These are phyloP conservation scores for Boeremia exigua DNA, from an alignment of 2,329 filamentous ascomycete genomes.

Conservation along the genomic window DNA sequence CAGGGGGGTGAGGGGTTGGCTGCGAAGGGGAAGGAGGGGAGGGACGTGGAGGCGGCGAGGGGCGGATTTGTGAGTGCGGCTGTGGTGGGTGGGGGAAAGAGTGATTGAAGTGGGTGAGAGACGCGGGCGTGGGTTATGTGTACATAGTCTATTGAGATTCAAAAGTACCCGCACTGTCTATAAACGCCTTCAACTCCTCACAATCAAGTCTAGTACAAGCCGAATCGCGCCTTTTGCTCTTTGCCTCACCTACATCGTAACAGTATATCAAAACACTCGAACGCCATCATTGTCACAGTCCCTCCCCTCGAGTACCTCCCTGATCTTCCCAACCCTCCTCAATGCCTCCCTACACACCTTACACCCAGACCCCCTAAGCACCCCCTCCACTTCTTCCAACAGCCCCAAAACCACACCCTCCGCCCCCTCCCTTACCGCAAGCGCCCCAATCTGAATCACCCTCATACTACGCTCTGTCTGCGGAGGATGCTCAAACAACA, in stretches of 20 bases:
- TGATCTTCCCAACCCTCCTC: constrained; percentile 28
- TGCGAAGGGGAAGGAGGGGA: constrained; percentile 24
- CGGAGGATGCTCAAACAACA: background rate
- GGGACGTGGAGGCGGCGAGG: constrained; percentile 32
- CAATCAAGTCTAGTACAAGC: too few species aligned
- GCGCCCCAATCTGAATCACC: constrained; percentile 42
- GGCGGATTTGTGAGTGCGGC: constrained; percentile 34
- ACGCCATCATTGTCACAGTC: background rate
- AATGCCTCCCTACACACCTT: constrained; percentile 21
- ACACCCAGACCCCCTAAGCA: constrained; percentile 18
- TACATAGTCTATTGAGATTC: background rate
- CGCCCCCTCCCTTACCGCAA: constrained; percentile 24
- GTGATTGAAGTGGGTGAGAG: constrained; percentile 35
- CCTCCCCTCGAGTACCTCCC: constrained; percentile 17
- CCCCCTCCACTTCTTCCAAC: constrained; percentile 26
- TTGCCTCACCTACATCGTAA: background rate
- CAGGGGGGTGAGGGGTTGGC: constrained; percentile 39
- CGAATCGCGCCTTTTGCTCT: too few species aligned
- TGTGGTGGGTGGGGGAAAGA: constrained; percentile 34
- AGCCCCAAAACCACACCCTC: constrained; percentile 13
- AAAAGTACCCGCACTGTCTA: background rate
- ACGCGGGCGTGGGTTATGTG: background rate
- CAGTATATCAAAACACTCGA: too few species aligned
- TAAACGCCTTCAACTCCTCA: background rate
- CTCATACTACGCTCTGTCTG: constrained; percentile 27